Conservation (phyloP, 2,329 filamentous ascomycete species). For the Sporothrix curviconia region DNA sequence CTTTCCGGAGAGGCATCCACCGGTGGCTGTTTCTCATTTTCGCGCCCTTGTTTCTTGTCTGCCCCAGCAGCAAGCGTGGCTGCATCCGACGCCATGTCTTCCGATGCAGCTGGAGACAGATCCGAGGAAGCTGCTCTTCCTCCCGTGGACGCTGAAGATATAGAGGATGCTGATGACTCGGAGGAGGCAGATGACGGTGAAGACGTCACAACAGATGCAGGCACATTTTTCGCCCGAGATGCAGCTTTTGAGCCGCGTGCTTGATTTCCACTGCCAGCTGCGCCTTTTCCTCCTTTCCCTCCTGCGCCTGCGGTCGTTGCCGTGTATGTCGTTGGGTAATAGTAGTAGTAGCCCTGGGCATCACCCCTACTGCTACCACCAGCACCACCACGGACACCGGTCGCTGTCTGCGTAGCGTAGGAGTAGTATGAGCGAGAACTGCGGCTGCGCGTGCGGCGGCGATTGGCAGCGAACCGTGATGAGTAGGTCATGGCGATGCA, state of each 20-base stretch:
- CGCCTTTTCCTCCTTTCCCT: neutral
- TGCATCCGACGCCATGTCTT: neutral
- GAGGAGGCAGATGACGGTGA: neutral
- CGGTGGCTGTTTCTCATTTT: neutral
- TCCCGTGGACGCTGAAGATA: neutral
- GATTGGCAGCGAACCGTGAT: neutral
- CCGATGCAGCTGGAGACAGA: neutral
- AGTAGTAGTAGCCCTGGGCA: conserved; percentile 2
- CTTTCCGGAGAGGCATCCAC: neutral
- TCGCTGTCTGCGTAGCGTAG: neutral
- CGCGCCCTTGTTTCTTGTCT: neutral
- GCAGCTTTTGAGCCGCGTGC: neutral
- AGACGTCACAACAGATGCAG: neutral
- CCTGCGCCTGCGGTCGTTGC: neutral
- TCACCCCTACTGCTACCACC: neutral
- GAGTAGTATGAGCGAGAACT: neutral
- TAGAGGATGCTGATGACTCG: neutral
- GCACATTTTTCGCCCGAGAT: neutral
- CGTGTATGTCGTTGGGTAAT: neutral
- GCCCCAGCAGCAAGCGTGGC: neutral
- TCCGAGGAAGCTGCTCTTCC: neutral
- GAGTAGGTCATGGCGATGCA: conserved; percentile 5
- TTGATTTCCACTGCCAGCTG: too few relatives aligned
- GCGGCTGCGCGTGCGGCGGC: neutral
- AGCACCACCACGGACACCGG: neutral